Evolutionary conservation across 2,329 filamentous ascomycete species (phyloP), one percentile per base, ranked within the genome.

Genomic region (Xenosphaeropsis pyriputrescens): DNA sequence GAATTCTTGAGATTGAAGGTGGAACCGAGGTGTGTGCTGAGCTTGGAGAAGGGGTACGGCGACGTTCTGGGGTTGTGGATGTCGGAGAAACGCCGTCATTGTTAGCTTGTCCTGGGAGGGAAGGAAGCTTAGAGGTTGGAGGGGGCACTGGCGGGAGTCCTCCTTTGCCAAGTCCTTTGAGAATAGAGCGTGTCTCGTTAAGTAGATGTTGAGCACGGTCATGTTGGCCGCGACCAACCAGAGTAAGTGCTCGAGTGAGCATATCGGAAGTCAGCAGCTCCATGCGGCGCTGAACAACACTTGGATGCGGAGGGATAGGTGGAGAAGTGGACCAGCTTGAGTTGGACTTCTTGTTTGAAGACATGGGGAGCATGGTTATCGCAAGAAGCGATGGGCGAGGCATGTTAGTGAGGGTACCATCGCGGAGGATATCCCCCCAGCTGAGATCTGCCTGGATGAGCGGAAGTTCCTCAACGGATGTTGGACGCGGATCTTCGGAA

Each of bases 211-310:
- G 83, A 0, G 88, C 91, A 29, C 88, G 81, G 52, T 98, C 91
- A 55, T 95, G 85, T 59, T 96, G 89, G 26, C 85, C 85, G 29
- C 86, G 76, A 42, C 85, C 85, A 15, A 96, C 88, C 15, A 98
- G 71, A 0, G 86, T 94, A 43, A 98, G 64, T 12, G 91, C 88
- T 41, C 91, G 72, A 6, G 85, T 93, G 45, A 98, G 72, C 91
- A 98, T 98, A 56, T 98, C 91, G 2, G 89, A 96, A 2, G 91
- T 96, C 38, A 98, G 71, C 19, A 98, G 68, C 59, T 98, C 91
- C 91, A 98, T 98, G 34, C 91, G 81, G 31, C 91, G 75, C 61
- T 98, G 91, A 6, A 98, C 89, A 42, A 98, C 86, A 44, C 80
- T 85, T 4, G 91, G 88, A 54, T 96, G 91, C 34, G 91, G 89